Base-by-base conservation (phyloP, 257 asterid species). In the Penstemon eatonii region DNA sequence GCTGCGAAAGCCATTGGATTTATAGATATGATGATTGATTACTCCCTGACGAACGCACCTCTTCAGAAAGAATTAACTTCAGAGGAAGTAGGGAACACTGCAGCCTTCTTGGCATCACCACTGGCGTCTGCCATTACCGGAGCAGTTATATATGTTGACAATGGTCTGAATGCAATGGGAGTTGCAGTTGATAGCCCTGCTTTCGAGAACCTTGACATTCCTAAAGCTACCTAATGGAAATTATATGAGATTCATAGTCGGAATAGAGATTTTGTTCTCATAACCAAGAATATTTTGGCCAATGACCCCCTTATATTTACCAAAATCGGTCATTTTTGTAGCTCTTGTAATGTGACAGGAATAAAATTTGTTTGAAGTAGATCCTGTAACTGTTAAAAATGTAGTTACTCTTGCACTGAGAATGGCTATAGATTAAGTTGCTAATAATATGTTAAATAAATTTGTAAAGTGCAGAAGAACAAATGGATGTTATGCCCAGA, bases 1-100 rank as follows among this genome's bases (percentile, higher is more conserved):
- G 97, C 96, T 46, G 96, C 96, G 67, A 91, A 91, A 82, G 96
- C 97, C 50, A 91, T 91, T 47, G 96, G 97, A 63, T 91, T 91
- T 72, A 86, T 91, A 19, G 96, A 91, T 58, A 91, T 85, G 95
- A 86, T 91, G 97, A 88, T 91, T n/a, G 92, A 90, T 69, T 91
- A 88, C 83, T 88, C 97, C 51, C 19, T 82, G 13, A 85, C 74
- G 37, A 88, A 91, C 33, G 87, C 95, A 12, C 97, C 97, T 73
- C 86, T 90, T 42, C 96, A 90, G 87, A 88, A 84, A 74, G 97
- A 88, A 81, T 62, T 91, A 65, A 82, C 95, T 36, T 91, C 96
- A 68, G 97, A 90, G 54, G 97, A 90, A 75, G 91, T 90, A 19
- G 97, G 97, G 33, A 86, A 90, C 60, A 73, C 92, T 0, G 97